These are phyloP conservation scores for Neurospora tetraspora DNA, from an alignment of 495 filamentous ascomycete species.

Conservation along the genomic window DNA sequence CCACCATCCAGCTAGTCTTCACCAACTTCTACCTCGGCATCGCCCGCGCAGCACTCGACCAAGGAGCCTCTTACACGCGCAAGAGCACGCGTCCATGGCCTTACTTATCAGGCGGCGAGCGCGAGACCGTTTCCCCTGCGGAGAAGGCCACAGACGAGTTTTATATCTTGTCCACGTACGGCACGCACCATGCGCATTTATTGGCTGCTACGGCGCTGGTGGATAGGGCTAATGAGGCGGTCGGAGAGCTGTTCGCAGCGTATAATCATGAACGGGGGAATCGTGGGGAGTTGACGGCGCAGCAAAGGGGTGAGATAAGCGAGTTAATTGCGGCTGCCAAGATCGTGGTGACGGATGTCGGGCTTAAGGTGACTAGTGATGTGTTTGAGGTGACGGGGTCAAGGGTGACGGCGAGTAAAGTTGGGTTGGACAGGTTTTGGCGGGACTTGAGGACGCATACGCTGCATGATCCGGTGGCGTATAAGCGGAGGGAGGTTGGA, in stretches of 20 bases:
- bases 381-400: conserved; percentile 52
- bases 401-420: conserved; percentile 40
- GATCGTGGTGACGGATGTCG: conserved; percentile 48
- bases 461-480: conserved; percentile 53
- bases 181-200: conserved; percentile 49
- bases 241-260: conserved; percentile 29
- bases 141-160: conserved; percentile 45
- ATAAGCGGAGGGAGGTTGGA: conserved; percentile 50
- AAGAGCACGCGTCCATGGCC: conserved; percentile 48
- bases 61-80: conserved; percentile 41
- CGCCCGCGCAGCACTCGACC: conserved; percentile 40
- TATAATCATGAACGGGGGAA: conserved; percentile 16
- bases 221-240: conserved; percentile 40
- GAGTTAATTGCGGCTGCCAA: conserved; percentile 52
- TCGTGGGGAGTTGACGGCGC: conserved; percentile 28
- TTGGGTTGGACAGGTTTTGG: conserved; percentile 52
- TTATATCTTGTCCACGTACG: conserved; percentile 52
- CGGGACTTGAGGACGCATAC: conserved; percentile 50
- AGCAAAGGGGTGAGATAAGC: conserved; percentile 44
- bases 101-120: conserved; percentile 36
- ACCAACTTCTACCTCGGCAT: conserved; percentile 55
- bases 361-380: conserved; percentile 42
- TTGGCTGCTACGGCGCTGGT: conserved; percentile 45
- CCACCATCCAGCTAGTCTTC: conserved; percentile 53
- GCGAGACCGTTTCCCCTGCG: neutral